Conservation (phyloP, 345 rosid genomes). For the Conringia planisiliqua region DNA sequence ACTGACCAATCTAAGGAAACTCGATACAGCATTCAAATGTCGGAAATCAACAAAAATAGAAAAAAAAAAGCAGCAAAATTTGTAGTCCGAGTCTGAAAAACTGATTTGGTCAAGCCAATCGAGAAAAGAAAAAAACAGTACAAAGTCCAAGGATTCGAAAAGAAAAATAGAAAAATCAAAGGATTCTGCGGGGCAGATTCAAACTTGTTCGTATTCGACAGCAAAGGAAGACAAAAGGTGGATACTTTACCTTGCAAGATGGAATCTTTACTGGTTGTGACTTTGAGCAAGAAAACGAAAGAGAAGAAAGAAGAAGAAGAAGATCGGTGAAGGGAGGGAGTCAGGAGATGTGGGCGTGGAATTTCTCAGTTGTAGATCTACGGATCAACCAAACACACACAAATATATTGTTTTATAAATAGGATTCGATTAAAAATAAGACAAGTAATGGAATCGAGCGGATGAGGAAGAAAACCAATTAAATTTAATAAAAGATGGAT, state of each 20-base stretch:
- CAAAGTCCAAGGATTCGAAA: not conserved
- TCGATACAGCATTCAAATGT: too few species aligned
- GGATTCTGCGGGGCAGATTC: not conserved
- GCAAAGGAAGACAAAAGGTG: not conserved
- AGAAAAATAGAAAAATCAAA: too few species aligned
- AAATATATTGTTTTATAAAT: not conserved
- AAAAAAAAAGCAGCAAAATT: not conserved
- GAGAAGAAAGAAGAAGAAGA: slow-evolving; percentile 3
- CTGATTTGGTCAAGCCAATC: not conserved
- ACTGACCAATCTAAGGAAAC: not conserved
- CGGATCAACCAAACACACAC: slow-evolving; percentile 41
- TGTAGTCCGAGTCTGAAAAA: too few species aligned
- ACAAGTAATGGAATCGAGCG: not conserved
- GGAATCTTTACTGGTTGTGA: not conserved
- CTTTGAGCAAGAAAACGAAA: slow-evolving; percentile 8
- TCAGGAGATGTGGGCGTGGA: slow-evolving; percentile 30
- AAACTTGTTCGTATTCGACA: not conserved
- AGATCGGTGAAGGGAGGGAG: slow-evolving; percentile 14
- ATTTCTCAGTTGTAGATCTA: slow-evolving; percentile 46
- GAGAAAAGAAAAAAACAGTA: not conserved
- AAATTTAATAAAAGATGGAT: not conserved
- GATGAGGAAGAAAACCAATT: slow-evolving; percentile 18
- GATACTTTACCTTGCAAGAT: slow-evolving; percentile 35
- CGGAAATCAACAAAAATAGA: not conserved
- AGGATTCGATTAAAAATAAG: too few species aligned